Evolutionary conservation across 352 stramenopile genomes (phyloP), one percentile per base, ranked within the genome.

Genomic region (Globisporangium echinulatum): DNA sequence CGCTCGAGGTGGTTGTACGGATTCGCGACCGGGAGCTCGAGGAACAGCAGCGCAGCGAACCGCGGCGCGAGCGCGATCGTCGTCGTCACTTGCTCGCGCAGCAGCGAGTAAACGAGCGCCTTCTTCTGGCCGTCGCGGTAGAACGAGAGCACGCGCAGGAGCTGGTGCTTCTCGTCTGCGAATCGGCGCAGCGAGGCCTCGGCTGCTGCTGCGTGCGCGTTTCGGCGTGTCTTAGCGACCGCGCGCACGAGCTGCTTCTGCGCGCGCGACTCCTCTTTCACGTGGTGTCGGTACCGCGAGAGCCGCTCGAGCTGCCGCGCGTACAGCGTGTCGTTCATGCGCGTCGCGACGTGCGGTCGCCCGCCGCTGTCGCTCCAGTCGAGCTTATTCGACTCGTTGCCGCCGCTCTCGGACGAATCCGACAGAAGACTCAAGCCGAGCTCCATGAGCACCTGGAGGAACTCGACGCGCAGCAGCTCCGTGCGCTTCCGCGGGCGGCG

Each of bases 111-210:
- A 54, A 98, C 85, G 46, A 98, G 78, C n/a, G 84, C 79, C 54
- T 97, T 96, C 68, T 98, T 98, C 59, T 97, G 85, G 7, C 91
- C 90, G 57, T 98, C 92, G 54, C 93, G 85, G 70, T 98, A 98
- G 70, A 95, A 94, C 15, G 88, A 79, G 11, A 98, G 74, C 40
- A 98, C 74, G 39, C 89, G 85, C 48, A 97, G 65, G 39, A 94
- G 70, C 54, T 97, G 87, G 5, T 76, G 79, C 70, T 96, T 94
- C 56, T 92, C 75, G 15, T 90, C 71, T 0, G 72, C 68, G 50
- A 91, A 94, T 1, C 69, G 64, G 8, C 61, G 63, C 46, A 86
- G 57, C 60, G 72, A 79, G 13, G 77, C 58, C 42, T 62, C 46
- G n/a, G 56, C 42, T n/a, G 53, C 46, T 0, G 54, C 49, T 8